A percentile compares a stretch with the other conserved stretches of the same genome.
Conservation (phyloP, 228 moss, liverwort and hornwort genomes). For the Sphagnum fallax region DNA sequence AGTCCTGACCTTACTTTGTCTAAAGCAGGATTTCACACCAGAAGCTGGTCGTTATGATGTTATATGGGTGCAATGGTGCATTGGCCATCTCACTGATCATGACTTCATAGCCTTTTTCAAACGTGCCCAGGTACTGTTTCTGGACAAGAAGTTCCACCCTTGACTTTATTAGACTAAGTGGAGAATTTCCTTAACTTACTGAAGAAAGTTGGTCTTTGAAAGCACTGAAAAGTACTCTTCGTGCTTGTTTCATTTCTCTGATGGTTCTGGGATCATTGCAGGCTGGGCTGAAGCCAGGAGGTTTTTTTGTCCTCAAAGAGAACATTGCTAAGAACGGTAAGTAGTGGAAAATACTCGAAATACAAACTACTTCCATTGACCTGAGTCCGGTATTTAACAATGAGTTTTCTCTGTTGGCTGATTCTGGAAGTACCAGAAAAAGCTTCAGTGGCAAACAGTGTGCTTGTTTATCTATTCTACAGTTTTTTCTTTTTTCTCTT, state of each 20-base stretch:
- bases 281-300: slow-evolving; percentile 75
- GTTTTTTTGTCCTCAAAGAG: slow-evolving; percentile 90
- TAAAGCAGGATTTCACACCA: slow-evolving; percentile 71
- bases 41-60: slow-evolving; percentile 74
- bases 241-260: too few relatives aligned
- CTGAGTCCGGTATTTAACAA: too few relatives aligned
- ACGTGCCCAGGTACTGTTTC: slow-evolving; percentile 60
- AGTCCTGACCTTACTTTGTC: not conserved
- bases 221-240: too few relatives aligned
- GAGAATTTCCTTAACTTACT: not conserved
- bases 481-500: too few relatives aligned
- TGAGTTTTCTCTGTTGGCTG: not conserved
- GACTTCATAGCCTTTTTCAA: slow-evolving; percentile 73
- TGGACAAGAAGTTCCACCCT: not conserved
- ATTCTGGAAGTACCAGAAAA: not conserved
- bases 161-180: not conserved
- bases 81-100: slow-evolving; percentile 86
- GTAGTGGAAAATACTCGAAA: not conserved
- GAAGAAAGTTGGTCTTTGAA: not conserved
- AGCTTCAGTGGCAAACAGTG: not conserved
- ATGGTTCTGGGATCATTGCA: slow-evolving; percentile 21
- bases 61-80: slow-evolving; percentile 99
- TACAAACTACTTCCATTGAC: too few relatives aligned
- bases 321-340: slow-evolving; percentile 69
- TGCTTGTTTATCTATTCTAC: not conserved